Evolutionary conservation across 768 basidiomycete species (phyloP), one percentile per base, ranked within the genome.

Genomic region (Suillus weaverae): DNA sequence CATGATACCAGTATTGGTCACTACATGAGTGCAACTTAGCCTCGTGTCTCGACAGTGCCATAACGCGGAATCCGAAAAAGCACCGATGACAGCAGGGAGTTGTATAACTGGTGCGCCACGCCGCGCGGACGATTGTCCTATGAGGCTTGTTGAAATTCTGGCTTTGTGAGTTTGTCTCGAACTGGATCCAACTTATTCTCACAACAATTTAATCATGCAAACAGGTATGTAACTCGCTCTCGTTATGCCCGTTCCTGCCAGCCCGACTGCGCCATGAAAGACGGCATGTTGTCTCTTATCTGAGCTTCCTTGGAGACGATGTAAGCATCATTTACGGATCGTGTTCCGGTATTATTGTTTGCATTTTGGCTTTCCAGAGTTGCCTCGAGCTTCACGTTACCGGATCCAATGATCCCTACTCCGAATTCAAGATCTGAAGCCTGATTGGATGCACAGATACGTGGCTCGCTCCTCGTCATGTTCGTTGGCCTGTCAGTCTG

Each of bases 381-480:
- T 32, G 26, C 18, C 57, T 41, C 39, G 33, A 54, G 8, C 53
- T 59, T 39, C 18, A 30, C 18, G 57, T 41, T 6, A 59, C 39
- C 26, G 18, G 57, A 30, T 59, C 5, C 57, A 59, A 20, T 39
- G 10, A 41, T 32, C 22, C 57, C 18, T 59, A 22, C 10, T 18
- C n/a, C n/a, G 22, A 38, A 57, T 38, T 38, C 56, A 41, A 30
- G 57, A n/a, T 20, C 26, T 59, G 57, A 59, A 41, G 57, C 57
- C 6, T 59, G 57, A 59, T 59, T 59, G 20, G 38, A 30, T 26
- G 26, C 5, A 26, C 38, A 18, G 26, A 26, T 18, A 13, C 35
- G 9, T 38, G 26, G 18, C 9, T 20, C 16, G 56, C 36, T 57
- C 36, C 33, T n/a, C 36, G 56, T 57, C 3, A 26, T 39, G 20